phyloP scores from a whole-genome alignment of 768 basidiomycete genomes.

The Amanita brunnescens region DNA sequence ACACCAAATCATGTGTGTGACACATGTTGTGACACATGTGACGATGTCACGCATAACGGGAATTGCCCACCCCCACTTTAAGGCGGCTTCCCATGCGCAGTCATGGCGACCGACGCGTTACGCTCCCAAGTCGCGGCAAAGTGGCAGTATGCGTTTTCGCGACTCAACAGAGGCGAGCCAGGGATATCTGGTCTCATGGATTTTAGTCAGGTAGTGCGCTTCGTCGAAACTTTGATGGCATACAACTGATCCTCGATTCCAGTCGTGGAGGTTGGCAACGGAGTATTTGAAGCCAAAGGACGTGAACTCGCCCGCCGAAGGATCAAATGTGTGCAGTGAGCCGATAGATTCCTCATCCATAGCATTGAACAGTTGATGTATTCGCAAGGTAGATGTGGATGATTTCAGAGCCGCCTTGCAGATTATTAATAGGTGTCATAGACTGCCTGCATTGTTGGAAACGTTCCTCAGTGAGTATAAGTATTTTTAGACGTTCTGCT shows the following conservation, averaged over 20 bases:
- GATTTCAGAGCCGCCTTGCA: conserved; percentile 49
- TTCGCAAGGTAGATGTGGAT: conserved; percentile 28
- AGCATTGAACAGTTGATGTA: conserved; percentile 14
- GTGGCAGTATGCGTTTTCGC: conserved; percentile 65
- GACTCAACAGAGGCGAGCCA: conserved; percentile 47
- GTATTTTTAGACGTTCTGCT: neutral
- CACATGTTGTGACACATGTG: neutral
- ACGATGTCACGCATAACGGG: neutral
- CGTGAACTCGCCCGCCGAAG: neutral
- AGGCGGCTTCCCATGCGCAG: too few relatives aligned
- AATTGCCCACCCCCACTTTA: too few relatives aligned
- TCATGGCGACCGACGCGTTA: conserved; percentile 55
- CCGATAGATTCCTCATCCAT: neutral
- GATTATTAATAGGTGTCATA: conserved; percentile 46
- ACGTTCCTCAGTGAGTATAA: conserved; percentile 54
- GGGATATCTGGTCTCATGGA: conserved; percentile 58
- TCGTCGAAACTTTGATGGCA: conserved; percentile 12
- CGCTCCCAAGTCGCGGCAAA: conserved; percentile 57
- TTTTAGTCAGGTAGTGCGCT: conserved; percentile 46
- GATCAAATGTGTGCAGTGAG: neutral
- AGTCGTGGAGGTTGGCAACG: conserved; percentile 6
- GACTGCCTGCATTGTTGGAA: conserved; percentile 58
- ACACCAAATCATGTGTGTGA: too few relatives aligned
- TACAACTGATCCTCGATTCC: conserved; percentile 1
- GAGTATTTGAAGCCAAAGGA: conserved; percentile 5